phyloP scores from a whole-genome alignment of 768 basidiomycete species.

The Gymnopilus dilepis region DNA sequence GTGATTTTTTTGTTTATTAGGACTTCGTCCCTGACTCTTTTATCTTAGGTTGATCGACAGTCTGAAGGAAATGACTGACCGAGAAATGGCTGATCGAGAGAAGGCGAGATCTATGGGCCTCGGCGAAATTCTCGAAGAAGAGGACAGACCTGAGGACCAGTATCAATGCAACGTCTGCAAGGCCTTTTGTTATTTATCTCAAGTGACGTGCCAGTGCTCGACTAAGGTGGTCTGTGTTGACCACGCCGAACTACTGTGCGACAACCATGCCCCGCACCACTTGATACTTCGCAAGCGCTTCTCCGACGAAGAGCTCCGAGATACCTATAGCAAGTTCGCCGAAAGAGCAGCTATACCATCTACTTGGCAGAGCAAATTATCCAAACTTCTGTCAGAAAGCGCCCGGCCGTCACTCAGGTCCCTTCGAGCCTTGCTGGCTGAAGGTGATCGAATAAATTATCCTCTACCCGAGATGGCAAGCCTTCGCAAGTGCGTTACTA shows the following conservation, averaged over 20 bases:
- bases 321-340: constrained; percentile 66
- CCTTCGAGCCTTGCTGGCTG: constrained; percentile 81
- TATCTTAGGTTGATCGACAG: constrained; percentile 77
- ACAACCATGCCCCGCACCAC: constrained; percentile 46
- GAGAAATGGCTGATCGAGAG: constrained; percentile 75
- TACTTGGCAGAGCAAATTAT: constrained; percentile 76
- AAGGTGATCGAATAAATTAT: constrained; percentile 87
- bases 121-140: constrained; percentile 72
- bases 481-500: constrained; percentile 78
- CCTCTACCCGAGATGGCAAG: constrained; percentile 71
- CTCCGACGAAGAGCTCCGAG: constrained; percentile 76
- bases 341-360: constrained; percentile 77
- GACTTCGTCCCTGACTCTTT: constrained; percentile 9
- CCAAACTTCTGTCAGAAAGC: constrained; percentile 68
- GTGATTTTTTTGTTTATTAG: constrained; percentile 28
- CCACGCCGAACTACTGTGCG: constrained; percentile 81
- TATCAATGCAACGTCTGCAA: constrained; percentile 96
- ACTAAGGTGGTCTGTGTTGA: constrained; percentile 84
- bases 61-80: constrained; percentile 86
- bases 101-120: constrained; percentile 64
- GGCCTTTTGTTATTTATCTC: constrained; percentile 93
- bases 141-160: constrained; percentile 90
- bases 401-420: constrained; percentile 76
- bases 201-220: constrained; percentile 83
- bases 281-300: constrained; percentile 79